These are phyloP conservation scores for Obelidium mucronatum DNA, from an alignment of 192 early-diverging fungal species.

Conservation along the genomic window DNA sequence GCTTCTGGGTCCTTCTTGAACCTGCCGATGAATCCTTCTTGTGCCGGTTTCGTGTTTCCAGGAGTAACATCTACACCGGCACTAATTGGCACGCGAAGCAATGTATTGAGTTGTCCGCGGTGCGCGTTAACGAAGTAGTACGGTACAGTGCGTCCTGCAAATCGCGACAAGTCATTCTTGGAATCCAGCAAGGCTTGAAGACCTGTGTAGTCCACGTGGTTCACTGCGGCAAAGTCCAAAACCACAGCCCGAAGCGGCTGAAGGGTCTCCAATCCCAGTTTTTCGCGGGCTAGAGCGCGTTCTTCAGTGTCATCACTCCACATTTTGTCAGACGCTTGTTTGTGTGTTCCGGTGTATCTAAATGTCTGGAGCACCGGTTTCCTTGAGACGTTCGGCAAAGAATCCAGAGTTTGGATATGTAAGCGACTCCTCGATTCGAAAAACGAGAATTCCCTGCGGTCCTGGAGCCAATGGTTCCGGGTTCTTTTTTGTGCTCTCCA, in stretches of 20 bases:
- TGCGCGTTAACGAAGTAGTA: slow-evolving; percentile 63
- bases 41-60: no score
- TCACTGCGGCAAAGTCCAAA: slow-evolving; percentile 83
- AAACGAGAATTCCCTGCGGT: slow-evolving; percentile 73
- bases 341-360: slow-evolving; percentile 16
- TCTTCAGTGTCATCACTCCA: slow-evolving; percentile 20
- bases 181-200: no score
- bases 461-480: neutral
- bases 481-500: neutral
- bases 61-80: no score
- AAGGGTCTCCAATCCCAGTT: slow-evolving; percentile 2
- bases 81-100: no score
- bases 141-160: slow-evolving; percentile 52
- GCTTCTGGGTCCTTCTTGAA: no score
- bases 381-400: no score
- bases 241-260: slow-evolving; percentile 70
- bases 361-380: slow-evolving; percentile 29
- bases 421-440: slow-evolving; percentile 68
- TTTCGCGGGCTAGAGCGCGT: neutral
- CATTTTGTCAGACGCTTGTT: slow-evolving; percentile 31
- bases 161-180: slow-evolving; percentile 65
- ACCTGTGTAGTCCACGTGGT: slow-evolving; percentile 80
- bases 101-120: slow-evolving; percentile 23
- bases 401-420: slow-evolving; percentile 78
- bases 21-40: no score